phyloP scores from a whole-genome alignment of 768 basidiomycete genomes.

The Panaeolus papilionaceus region DNA sequence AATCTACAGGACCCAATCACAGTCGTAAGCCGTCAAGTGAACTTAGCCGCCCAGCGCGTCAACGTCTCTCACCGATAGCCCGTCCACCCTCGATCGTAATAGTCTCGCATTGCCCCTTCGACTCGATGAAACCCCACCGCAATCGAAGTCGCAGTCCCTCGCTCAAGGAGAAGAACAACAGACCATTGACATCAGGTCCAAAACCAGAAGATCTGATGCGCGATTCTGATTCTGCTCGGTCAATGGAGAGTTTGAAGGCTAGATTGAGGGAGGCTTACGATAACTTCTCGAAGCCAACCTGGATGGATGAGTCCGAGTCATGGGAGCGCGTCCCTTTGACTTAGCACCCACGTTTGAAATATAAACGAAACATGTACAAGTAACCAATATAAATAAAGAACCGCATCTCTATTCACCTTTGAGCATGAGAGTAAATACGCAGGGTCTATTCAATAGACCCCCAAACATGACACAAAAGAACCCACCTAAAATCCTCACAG shows the following conservation, averaged over 20 bases:
- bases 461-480: not conserved
- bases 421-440: not conserved
- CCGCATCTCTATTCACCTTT: not conserved
- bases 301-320: constrained; percentile 8
- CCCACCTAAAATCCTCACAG: not conserved
- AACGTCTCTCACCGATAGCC: not conserved
- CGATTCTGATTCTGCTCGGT: not conserved
- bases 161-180: not conserved
- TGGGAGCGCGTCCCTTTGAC: constrained; percentile 10
- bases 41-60: not conserved
- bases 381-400: not conserved
- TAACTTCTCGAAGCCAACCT: constrained; percentile 1
- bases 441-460: not conserved
- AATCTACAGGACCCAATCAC: not conserved
- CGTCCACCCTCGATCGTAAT: constrained; percentile 3
- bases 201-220: constrained; percentile 10
- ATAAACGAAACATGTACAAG: not conserved
- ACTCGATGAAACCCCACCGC: not conserved
- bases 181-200: not conserved
- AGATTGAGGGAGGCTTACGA: constrained; percentile 5
- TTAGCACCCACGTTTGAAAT: not conserved
- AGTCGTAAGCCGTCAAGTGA: not conserved
- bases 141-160: constrained; percentile 9
- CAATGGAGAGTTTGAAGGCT: constrained; percentile 7
- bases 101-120: constrained; percentile 2